These are phyloP conservation scores for Xylaria sp. DNA, from an alignment of 2,329 filamentous ascomycete species.

Conservation along the genomic window DNA sequence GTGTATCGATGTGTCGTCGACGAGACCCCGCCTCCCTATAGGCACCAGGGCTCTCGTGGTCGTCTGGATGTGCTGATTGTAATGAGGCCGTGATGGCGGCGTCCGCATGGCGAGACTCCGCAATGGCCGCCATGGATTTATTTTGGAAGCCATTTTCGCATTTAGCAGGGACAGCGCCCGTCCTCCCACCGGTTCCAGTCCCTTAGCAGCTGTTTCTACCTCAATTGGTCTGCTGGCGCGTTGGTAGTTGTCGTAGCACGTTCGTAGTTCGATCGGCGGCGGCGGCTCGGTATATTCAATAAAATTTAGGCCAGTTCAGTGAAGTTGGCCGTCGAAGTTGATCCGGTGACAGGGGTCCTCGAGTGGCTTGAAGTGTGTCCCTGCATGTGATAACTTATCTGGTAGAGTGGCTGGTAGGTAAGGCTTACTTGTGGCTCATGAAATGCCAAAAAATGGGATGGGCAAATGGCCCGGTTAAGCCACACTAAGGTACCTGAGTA, in stretches of 20 bases:
- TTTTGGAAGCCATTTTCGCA: slow-evolving; percentile 48
- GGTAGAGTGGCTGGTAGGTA: background rate
- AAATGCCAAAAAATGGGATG: no score
- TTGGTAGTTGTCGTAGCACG: slow-evolving; percentile 21
- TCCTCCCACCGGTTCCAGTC: slow-evolving; percentile 37
- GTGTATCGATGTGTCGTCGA: slow-evolving; percentile 38
- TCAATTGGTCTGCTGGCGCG: slow-evolving; percentile 6
- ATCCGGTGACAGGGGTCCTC: slow-evolving; percentile 25
- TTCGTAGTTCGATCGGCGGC: background rate
- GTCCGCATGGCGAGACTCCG: slow-evolving; percentile 48
- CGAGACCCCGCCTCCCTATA: slow-evolving; percentile 41
- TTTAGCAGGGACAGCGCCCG: slow-evolving; percentile 20
- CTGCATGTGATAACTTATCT: background rate
- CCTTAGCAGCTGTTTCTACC: slow-evolving; percentile 7
- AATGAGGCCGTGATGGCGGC: slow-evolving; percentile 34
- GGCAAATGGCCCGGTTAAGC: background rate
- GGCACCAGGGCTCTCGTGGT: slow-evolving; percentile 7
- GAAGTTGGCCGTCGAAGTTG: slow-evolving; percentile 25
- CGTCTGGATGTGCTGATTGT: slow-evolving; percentile 12
- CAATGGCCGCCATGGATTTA: slow-evolving; percentile 47
- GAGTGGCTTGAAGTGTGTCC: slow-evolving; percentile 28
- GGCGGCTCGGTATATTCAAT: slow-evolving; percentile 11
- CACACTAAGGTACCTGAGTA: background rate
- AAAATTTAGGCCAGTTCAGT: slow-evolving; percentile 24
- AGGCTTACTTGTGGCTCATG: no score